Percentiles rank a stretch among this genome's conserved stretches.
phyloP scores from a whole-genome alignment of 2,329 filamentous ascomycete species.

The Neoarthrinium moseri region DNA sequence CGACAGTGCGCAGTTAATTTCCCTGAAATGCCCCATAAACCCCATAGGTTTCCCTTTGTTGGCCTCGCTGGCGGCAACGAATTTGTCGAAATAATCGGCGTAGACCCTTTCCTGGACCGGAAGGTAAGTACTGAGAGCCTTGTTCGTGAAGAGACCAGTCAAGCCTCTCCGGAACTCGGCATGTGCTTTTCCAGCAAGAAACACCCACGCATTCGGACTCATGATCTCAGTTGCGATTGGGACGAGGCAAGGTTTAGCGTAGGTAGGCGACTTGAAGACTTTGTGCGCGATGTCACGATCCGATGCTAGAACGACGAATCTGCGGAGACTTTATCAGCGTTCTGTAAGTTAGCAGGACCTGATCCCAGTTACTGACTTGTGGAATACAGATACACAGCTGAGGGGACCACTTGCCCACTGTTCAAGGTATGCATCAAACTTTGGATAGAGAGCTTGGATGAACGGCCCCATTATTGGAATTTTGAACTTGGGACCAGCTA shows the following conservation, averaged over 20 bases:
- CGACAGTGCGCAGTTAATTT: slow-evolving; percentile 76
- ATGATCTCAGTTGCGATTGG: slow-evolving; percentile 74
- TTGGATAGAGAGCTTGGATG: slow-evolving; percentile 70
- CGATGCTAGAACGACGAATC: slow-evolving; percentile 77
- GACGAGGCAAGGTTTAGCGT: slow-evolving; percentile 75
- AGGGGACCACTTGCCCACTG: slow-evolving; percentile 79
- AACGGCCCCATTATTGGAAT: slow-evolving; percentile 74
- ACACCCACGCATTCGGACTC: slow-evolving; percentile 73
- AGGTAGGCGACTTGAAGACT: slow-evolving; percentile 75
- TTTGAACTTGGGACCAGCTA: slow-evolving; percentile 63
- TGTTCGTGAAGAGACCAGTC: slow-evolving; percentile 71
- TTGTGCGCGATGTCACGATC: slow-evolving; percentile 78
- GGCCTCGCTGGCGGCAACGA: slow-evolving; percentile 56
- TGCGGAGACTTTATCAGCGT: slow-evolving; percentile 26
- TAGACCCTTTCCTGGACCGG: slow-evolving; percentile 74
- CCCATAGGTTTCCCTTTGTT: slow-evolving; percentile 56
- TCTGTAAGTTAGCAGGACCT: background rate
- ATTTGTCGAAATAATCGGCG: slow-evolving; percentile 66
- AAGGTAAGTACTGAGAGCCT: slow-evolving; percentile 68
- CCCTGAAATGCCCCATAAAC: slow-evolving; percentile 73
- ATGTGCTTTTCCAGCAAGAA: slow-evolving; percentile 73
- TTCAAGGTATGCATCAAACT: slow-evolving; percentile 69
- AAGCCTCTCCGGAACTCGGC: slow-evolving; percentile 77
- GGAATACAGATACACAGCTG: slow-evolving; percentile 81
- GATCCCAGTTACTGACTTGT: slow-evolving; percentile 57